Base-by-base conservation (phyloP, 805 yeast genomes). In the Babjeviella inositovora region DNA sequence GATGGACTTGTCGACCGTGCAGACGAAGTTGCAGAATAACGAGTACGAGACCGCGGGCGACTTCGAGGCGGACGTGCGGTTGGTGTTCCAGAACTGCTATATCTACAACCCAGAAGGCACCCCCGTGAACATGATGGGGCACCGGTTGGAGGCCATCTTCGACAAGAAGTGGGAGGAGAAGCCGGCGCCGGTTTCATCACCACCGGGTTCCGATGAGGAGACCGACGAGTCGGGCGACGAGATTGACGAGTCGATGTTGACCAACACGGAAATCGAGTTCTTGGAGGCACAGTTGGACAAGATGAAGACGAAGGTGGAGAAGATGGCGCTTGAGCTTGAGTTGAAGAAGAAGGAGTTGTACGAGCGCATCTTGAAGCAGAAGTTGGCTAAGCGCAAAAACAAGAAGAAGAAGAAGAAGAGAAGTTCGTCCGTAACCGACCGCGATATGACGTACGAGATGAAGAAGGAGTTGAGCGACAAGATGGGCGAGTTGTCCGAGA, bases 91-190 rank as follows among this genome's bases (percentile, higher is more conserved):
- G 31, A 87, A 90, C 50, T 87, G 97, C 52, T 90, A 81, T 45
- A 58, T 63, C 9, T 90, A 87, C 55, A 90, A 90, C 48, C 97
- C 98, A 2, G 93, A 79, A 37, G 93, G 95, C n/a, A 73, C 93
- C 5, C 93, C 93, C 23, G 98, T 90, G 17, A 82, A 85, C 46
- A 65, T 69, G 63, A 77, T 90, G 93, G 98, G 97, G 11, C 93
- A 81, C 45, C 64, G 84, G 36, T 56, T 90, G 26, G 96, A 90
- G 48, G 73, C 72, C 14, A 65, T 79, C 3, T 90, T 87, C 41
- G 77, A 82, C 38, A 72, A 77, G 39, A 74, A 71, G 45, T 87
- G 97, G 96, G 63, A 69, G 13, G 84, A 81, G 34, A 70, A 73
- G 45, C 94, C 95, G 11, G 58, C 70, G 8, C 70, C 79, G 4